phyloP scores from a whole-genome alignment of 768 basidiomycete genomes.

The Lentinula raphanica region DNA sequence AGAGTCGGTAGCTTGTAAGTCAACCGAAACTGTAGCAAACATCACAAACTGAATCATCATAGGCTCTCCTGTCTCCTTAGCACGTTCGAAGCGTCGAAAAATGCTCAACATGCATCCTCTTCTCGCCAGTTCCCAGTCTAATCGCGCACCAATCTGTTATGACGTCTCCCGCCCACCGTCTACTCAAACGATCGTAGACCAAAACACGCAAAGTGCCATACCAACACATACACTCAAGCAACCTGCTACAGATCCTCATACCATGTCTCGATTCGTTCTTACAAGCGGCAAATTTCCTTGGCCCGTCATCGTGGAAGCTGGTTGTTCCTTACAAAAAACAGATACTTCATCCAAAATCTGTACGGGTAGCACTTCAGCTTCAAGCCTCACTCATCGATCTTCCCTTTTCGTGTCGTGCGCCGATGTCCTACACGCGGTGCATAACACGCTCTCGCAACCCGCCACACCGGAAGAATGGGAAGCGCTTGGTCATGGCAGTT shows the following conservation, averaged over 20 bases:
- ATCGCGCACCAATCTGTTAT: conserved; percentile 58
- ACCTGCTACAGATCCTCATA: conserved; percentile 62
- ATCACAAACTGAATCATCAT: conserved; percentile 2
- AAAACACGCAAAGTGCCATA: conserved; percentile 47
- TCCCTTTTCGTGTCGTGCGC: conserved; percentile 46
- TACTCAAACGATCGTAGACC: conserved; percentile 53
- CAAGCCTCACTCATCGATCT: background rate
- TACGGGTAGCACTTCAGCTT: conserved; percentile 13
- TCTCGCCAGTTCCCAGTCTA: conserved; percentile 50
- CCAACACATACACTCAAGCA: conserved; percentile 52
- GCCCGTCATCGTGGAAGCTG: conserved; percentile 43
- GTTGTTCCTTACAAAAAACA: conserved; percentile 12
- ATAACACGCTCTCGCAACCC: conserved; percentile 49
- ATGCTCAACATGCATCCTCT: conserved; percentile 60
- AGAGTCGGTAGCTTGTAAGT: conserved; percentile 27
- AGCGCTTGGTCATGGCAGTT: conserved; percentile 47
- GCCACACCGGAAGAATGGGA: conserved; percentile 66
- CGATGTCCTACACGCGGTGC: conserved; percentile 57
- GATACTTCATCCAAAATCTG: conserved; percentile 22
- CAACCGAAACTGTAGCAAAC: background rate
- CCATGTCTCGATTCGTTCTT: conserved; percentile 42
- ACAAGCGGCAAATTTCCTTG: conserved; percentile 57
- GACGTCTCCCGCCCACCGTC: conserved; percentile 55
- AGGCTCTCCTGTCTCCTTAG: conserved; percentile 28
- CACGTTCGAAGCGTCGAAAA: conserved; percentile 26